Percentiles rank a stretch among this genome's conserved stretches.
Conservation (phyloP, 1,284 basidiomycete genomes). For the Cutaneotrichosporon cavernicola region DNA sequence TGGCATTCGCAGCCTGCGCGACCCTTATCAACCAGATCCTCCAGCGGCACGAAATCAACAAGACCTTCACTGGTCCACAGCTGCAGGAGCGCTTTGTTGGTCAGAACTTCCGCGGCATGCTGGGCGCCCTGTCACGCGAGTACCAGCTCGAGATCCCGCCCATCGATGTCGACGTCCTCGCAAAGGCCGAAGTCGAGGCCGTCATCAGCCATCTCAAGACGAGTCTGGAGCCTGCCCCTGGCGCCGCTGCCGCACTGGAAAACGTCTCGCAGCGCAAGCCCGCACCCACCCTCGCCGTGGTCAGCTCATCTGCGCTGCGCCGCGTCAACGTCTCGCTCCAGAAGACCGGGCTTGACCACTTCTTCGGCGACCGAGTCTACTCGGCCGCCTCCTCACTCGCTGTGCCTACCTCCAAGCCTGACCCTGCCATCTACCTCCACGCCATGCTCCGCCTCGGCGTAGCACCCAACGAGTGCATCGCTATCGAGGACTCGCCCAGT, state of each 20-base stretch:
- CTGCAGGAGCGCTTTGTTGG: constrained; percentile 32
- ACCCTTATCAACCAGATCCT: constrained; percentile 30
- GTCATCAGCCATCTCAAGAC: constrained; percentile 22
- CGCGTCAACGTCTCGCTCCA: constrained; percentile 30
- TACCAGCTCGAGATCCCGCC: constrained; percentile 22
- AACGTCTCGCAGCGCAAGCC: constrained; percentile 8
- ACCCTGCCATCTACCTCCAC: constrained; percentile 33
- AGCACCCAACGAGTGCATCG: constrained; percentile 22
- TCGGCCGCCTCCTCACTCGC: constrained; percentile 28
- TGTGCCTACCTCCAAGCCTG: constrained; percentile 33
- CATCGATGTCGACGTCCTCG: constrained; percentile 27
- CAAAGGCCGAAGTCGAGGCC: constrained; percentile 26
- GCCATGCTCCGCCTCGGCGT: constrained; percentile 24
- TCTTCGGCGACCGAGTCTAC: constrained; percentile 28
- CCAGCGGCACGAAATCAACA: constrained; percentile 4
- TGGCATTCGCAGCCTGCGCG: constrained; percentile 33
- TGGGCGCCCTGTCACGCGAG: constrained; percentile 23
- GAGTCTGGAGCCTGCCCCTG: constrained; percentile 23
- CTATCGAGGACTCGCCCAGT: constrained; percentile 31
- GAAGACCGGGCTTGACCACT: constrained; percentile 22
- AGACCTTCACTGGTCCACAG: constrained; percentile 21
- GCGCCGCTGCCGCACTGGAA: constrained; percentile 23
- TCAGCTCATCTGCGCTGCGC: constrained; percentile 28
- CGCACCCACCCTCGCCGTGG: constrained; percentile 27
- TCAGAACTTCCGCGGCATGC: constrained; percentile 34